Percentiles rank a stretch among this genome's conserved stretches.
Evolutionary conservation across 2,329 filamentous ascomycete genomes (phyloP).

Genomic region (Sporothrix luriei): DNA sequence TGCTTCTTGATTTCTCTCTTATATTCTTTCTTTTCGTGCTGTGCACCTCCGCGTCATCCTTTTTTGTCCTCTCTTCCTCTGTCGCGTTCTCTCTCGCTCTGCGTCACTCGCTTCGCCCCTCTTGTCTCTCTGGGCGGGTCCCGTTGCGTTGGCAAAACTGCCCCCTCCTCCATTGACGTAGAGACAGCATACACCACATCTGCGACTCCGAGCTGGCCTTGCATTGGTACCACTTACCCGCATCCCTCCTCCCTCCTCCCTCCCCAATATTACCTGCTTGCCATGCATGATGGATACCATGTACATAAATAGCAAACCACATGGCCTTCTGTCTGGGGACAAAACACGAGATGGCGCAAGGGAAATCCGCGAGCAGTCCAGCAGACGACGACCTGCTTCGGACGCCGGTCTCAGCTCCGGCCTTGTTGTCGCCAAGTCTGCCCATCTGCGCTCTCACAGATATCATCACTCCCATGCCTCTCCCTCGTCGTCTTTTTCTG

Average conservation of each 20-base stretch:
- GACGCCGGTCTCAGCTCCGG: constrained; percentile 31
- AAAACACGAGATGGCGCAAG: constrained; percentile 26
- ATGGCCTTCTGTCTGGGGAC: constrained; percentile 31
- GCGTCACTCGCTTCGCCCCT: constrained; percentile 26
- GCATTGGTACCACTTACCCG: constrained; percentile 37
- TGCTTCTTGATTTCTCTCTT: constrained; percentile 2
- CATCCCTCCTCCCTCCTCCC: constrained; percentile 30
- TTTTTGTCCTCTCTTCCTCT: neutral
- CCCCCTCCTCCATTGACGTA: constrained; percentile 19
- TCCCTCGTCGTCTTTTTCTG: constrained; percentile 13
- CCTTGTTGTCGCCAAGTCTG: constrained; percentile 18
- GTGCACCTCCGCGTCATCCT: constrained; percentile 16
- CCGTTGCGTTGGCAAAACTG: constrained; percentile 30
- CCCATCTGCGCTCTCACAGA: neutral
- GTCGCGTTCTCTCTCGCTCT: constrained; percentile 3
- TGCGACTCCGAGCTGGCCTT: constrained; percentile 35
- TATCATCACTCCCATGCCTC: constrained; percentile 12
- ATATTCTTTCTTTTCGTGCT: neutral
- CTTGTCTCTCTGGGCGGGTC: constrained; percentile 31
- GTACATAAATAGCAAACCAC: constrained; percentile 38
- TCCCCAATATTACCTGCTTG: constrained; percentile 28
- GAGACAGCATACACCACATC: constrained; percentile 26
- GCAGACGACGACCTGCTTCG: constrained; percentile 29
- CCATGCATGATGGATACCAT: constrained; percentile 35
- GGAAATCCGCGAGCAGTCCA: constrained; percentile 20